These are phyloP conservation scores for Penicillium steckii DNA, from an alignment of 495 filamentous ascomycete genomes.

Conservation along the genomic window DNA sequence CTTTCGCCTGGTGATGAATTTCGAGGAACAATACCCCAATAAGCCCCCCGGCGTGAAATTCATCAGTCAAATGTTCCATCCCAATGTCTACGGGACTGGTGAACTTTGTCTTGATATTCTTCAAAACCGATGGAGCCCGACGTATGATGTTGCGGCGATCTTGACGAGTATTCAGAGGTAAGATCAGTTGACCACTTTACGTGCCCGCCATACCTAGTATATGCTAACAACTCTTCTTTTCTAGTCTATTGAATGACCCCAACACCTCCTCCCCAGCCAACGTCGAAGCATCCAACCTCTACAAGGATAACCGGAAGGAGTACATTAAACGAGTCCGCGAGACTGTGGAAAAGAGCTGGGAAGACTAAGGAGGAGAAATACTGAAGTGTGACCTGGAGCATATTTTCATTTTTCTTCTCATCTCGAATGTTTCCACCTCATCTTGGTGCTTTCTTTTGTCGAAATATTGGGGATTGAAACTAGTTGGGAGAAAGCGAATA, in stretches of 20 bases:
- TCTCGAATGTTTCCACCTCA: too few relatives aligned
- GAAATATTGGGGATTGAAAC: constrained; percentile 3
- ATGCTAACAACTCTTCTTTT: not conserved
- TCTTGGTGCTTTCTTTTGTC: constrained; percentile 1
- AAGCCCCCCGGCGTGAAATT: constrained; percentile 98
- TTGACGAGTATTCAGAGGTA: constrained; percentile 98
- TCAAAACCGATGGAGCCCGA: constrained; percentile 98
- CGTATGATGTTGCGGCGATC: constrained; percentile 96
- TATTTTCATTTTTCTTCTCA: not conserved
- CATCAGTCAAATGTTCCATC: constrained; percentile 98
- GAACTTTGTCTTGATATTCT: constrained; percentile 97
- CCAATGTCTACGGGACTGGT: constrained; percentile 95
- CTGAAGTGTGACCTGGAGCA: not conserved
- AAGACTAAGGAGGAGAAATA: constrained; percentile 56
- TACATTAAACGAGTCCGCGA: constrained; percentile 94
- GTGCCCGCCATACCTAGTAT: not conserved
- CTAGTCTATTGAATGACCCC: constrained; percentile 93
- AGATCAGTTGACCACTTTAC: constrained; percentile 7
- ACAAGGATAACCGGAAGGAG: constrained; percentile 96
- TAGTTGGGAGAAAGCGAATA: constrained; percentile 3
- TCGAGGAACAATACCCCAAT: constrained; percentile 97
- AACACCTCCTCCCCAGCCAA: constrained; percentile 98
- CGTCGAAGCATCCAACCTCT: constrained; percentile 96
- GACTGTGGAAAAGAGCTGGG: constrained; percentile 99
- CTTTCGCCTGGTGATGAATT: constrained; percentile 97